Evolutionary conservation across 495 filamentous ascomycete species (phyloP), one percentile per base, ranked within the genome.

Genomic region (Aspergillus incahuasiensis): DNA sequence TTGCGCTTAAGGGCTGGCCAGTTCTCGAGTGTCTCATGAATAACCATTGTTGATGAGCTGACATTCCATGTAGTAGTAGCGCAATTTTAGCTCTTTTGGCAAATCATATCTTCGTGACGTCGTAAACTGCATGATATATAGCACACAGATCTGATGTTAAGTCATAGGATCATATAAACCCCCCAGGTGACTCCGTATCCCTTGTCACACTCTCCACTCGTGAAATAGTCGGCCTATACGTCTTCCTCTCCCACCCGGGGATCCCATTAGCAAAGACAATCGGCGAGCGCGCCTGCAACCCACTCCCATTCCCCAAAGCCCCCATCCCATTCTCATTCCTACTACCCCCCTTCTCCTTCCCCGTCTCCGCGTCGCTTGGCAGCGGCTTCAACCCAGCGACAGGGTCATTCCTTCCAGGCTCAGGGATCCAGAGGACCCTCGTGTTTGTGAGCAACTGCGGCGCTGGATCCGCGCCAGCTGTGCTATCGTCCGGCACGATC

Each of bases 121-220:
- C 32, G 32, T 49, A 9, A 22, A 2, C 22, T 19, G 38, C 15
- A 30, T 32, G 28, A 19, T 11, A 48, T 5, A 35, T 24, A 19
- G 19, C 20, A 45, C 24, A 3, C 19, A 7, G 1, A 45, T 18
- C 9, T 18, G n/a, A n/a, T n/a, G n/a, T n/a, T n/a, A n/a, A n/a
- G n/a, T n/a, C n/a, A n/a, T n/a, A n/a, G n/a, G n/a, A n/a, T n/a
- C 7, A 52, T 18, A 43, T 43, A 34, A 52, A 52, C 24, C 49
- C 49, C 0, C 41, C 39, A 4, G 38, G 16, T 24, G 22, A 19
- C 12, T 9, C 6, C 32, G 32, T 11, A 2, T 35, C 32, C 32
- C 32, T 35, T 6, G 32, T 12, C 32, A 7, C 32, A 15, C 8
- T 52, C 11, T 30, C 24, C 2, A 43, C 39, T 6, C 4, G 0